These are phyloP conservation scores for Phialophora tarda DNA, from an alignment of 2,329 filamentous ascomycete species.

Conservation along the genomic window DNA sequence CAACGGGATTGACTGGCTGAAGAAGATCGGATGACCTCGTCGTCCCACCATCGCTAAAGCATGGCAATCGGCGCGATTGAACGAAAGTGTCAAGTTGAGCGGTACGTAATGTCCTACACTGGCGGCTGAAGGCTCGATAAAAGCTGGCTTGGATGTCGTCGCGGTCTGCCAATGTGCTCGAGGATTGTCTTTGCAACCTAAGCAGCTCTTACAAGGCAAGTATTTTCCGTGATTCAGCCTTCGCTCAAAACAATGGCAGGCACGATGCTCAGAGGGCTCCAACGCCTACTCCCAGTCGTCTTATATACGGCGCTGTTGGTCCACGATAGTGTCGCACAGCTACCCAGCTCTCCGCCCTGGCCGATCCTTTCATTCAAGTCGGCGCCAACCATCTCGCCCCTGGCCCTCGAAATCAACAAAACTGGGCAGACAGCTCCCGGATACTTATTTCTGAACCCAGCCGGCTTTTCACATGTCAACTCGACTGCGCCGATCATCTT, in stretches of 20 bases:
- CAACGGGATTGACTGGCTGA: no score
- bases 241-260: neutral
- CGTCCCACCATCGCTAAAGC: no score
- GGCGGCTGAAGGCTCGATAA: no score
- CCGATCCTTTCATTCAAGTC: neutral
- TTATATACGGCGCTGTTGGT: neutral
- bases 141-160: no score
- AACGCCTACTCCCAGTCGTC: neutral
- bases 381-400: neutral
- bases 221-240: neutral
- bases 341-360: neutral
- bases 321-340: neutral
- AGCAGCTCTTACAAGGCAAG: neutral
- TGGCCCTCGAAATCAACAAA: neutral
- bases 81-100: no score
- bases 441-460: neutral
- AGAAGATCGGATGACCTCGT: no score
- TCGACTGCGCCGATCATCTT: neutral
- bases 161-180: no score
- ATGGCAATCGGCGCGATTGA: no score
- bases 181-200: neutral
- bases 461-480: neutral
- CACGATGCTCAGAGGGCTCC: neutral
- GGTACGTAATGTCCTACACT: no score
- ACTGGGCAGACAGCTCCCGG: neutral